Conservation (phyloP, 495 filamentous ascomycete genomes). For the Aspergillus mulundensis region DNA sequence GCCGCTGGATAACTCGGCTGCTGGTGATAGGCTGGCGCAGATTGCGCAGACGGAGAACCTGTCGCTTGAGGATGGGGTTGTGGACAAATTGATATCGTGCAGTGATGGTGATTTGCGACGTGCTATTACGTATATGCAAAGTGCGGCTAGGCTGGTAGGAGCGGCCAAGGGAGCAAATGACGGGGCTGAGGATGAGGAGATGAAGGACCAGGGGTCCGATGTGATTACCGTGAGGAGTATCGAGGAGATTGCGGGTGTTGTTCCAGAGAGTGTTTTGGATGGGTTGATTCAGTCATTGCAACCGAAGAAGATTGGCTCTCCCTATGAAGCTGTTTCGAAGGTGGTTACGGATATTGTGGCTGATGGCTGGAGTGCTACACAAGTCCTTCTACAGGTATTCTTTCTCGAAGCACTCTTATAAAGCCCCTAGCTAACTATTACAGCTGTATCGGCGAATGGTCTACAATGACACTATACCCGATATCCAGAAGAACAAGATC, state of each 20-base stretch:
- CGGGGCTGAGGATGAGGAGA: conserved; percentile 46
- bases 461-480: conserved; percentile 75
- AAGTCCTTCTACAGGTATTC: conserved; percentile 72
- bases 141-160: conserved; percentile 75
- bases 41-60: conserved; percentile 79
- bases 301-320: conserved; percentile 57
- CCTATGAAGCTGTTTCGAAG: conserved; percentile 70
- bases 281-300: conserved; percentile 71
- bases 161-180: conserved; percentile 44
- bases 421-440: neutral
- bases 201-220: conserved; percentile 36
- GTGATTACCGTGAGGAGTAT: conserved; percentile 71
- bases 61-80: conserved; percentile 66
- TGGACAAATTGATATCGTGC: conserved; percentile 78
- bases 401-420: neutral
- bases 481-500: conserved; percentile 87
- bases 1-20: conserved; percentile 78
- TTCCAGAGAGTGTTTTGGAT: conserved; percentile 71
- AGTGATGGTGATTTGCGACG: conserved; percentile 93
- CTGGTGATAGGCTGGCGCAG: conserved; percentile 66
- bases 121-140: conserved; percentile 94
- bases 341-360: conserved; percentile 87
- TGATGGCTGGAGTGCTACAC: conserved; percentile 96
- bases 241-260: conserved; percentile 94
- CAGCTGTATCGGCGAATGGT: conserved; percentile 82